phyloP scores from a whole-genome alignment of 1,284 basidiomycete species.

The Ustilago nuda region DNA sequence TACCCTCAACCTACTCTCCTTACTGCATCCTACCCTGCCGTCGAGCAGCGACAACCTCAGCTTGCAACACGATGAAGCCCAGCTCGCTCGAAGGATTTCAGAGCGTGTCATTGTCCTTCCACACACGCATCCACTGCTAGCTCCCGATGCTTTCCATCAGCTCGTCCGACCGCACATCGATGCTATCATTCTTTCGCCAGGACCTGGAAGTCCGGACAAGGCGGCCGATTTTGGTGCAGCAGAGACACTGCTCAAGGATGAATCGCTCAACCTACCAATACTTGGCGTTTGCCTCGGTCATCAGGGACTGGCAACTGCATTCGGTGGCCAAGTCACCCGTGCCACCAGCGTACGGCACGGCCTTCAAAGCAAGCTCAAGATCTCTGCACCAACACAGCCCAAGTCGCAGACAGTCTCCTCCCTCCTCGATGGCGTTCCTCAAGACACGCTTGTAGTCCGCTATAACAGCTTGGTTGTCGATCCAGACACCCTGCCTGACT shows the following conservation, averaged over 20 bases:
- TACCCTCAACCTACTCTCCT: conserved; percentile 64
- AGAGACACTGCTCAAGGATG: conserved; percentile 49
- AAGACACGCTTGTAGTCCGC: conserved; percentile 79
- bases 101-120: conserved; percentile 61
- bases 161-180: conserved; percentile 63
- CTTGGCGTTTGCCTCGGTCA: conserved; percentile 92
- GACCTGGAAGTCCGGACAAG: conserved; percentile 61
- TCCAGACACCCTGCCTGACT: conserved; percentile 69
- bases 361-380: conserved; percentile 45
- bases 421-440: conserved; percentile 75
- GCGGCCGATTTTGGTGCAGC: conserved; percentile 62
- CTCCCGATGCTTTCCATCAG: conserved; percentile 39
- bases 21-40: conserved; percentile 34
- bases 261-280: conserved; percentile 74
- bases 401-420: conserved; percentile 70
- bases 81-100: conserved; percentile 22
- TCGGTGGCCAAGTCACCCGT: conserved; percentile 74
- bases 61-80: conserved; percentile 1
- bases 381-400: neutral
- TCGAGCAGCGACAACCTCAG: neutral
- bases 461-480: conserved; percentile 76
- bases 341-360: conserved; percentile 58
- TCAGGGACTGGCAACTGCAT: conserved; percentile 85
- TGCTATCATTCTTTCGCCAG: conserved; percentile 65
- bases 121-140: conserved; percentile 56